Base-by-base conservation (phyloP, 345 rosid species). In the Gossypioides kirkii region DNA sequence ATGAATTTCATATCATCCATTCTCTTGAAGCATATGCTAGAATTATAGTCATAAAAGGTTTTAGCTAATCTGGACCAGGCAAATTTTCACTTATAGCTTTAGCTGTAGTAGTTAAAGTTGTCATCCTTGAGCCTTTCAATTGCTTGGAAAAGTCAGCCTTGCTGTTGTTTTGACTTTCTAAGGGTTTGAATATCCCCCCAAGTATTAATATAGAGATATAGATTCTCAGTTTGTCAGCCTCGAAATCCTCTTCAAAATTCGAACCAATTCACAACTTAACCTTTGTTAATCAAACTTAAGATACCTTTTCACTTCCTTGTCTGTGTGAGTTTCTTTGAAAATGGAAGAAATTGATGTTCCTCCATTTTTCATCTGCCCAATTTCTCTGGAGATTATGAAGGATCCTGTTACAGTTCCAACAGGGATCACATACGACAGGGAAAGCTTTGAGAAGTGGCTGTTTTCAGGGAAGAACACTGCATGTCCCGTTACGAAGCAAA, bases 281-380 rank as follows among this genome's bases (percentile, higher is more conserved):
- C 36, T 65, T 32, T 32, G 38, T 73, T 23, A 2, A 10, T 4
- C 16, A 22, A 66, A 5, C 13, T 5, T 9, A 45, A 13, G n/a
- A 6, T 65, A 32, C 38, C 18, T 52, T 17, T 14, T 49, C 50
- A 46, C 46, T 14, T 25, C 8, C 20, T 72, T 11, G 22, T 18
- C 8, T 47, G 12, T 17, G 10, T 42, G 38, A 4, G 46, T 65
- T 10, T 13, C 4, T n/a, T 32, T 10, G 49, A 16, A 0, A 69
- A 88, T 87, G 90, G 91, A 89, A 20, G 93, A 85, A 47, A 85
- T 91, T 60, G 90, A 87, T 69, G 85, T 91, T 65, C 96, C 96
- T 17, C 45, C 84, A 0, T 87, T 77, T 65, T 91, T 91, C 52
- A 82, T 86, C 77, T 91, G 96, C 77, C 96, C 96, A 0, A 87